A percentile compares a stretch with the other conserved stretches of the same genome.
These are phyloP conservation scores for Physcomitrium patens DNA, from an alignment of 225 moss, liverwort and hornwort genomes.

Conservation along the genomic window DNA sequence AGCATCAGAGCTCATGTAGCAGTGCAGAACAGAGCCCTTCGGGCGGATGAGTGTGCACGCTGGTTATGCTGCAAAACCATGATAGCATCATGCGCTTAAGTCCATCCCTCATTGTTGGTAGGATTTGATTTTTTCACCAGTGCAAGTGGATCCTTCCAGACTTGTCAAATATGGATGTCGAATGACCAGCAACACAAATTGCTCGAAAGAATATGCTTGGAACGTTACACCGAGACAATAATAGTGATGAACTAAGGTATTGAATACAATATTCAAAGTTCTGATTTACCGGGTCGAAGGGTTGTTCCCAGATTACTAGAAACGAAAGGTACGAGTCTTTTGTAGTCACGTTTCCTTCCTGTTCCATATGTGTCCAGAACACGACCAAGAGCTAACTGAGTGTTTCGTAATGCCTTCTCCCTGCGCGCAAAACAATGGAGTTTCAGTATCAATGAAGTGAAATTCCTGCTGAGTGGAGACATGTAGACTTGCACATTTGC, in stretches of 20 bases:
- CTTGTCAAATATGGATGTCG: background rate
- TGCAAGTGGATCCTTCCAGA: conserved; percentile 16
- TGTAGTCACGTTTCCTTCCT: conserved; percentile 96
- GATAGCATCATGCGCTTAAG: background rate
- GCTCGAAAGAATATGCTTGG: conserved; percentile 7
- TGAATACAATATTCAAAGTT: conserved; percentile 27
- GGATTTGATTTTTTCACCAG: conserved; percentile 15
- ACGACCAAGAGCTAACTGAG: conserved; percentile 89
- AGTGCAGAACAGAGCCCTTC: background rate
- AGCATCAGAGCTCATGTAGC: conserved; percentile 2
- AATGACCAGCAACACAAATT: conserved; percentile 1
- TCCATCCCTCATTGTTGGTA: conserved; percentile 2
- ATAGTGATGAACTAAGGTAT: conserved; percentile 17
- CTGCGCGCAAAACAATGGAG: conserved; percentile 37
- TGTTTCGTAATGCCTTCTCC: conserved; percentile 91
- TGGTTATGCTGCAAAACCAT: background rate
- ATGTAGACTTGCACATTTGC: background rate
- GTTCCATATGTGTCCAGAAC: conserved; percentile 97
- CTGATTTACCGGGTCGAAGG: conserved; percentile 48
- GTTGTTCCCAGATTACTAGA: conserved; percentile 36
- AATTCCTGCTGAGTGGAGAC: background rate
- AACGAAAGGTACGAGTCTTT: conserved; percentile 96
- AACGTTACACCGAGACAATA: background rate
- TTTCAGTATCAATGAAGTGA: conserved; percentile 13
- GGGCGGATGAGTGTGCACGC: too few relatives aligned